Conservation (phyloP, 163 green algal genomes). For the Chlorella variabilis region DNA sequence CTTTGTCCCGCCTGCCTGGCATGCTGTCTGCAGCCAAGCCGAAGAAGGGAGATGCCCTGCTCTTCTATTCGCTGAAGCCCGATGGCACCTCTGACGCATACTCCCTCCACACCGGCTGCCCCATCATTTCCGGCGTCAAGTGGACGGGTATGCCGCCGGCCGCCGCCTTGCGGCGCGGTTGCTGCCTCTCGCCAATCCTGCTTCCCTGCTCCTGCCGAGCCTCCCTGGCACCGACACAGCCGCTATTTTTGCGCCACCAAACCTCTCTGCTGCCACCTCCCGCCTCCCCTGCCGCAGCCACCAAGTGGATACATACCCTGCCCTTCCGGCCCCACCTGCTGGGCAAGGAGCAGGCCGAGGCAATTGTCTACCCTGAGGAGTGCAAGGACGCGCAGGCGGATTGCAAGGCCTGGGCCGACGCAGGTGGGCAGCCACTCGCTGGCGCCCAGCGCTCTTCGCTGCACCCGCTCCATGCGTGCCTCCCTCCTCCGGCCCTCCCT, state of each 20-base stretch:
- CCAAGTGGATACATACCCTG: constrained; percentile 68
- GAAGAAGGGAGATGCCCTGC: constrained; percentile 70
- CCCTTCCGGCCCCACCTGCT: constrained; percentile 63
- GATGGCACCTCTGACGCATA: constrained; percentile 66
- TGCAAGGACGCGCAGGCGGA: constrained; percentile 52
- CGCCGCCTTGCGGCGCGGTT: too few relatives aligned
- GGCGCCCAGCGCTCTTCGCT: too few relatives aligned
- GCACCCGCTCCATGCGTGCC: too few relatives aligned
- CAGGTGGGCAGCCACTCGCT: not conserved
- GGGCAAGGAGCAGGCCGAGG: constrained; percentile 9
- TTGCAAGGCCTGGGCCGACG: constrained; percentile 55
- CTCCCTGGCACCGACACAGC: too few relatives aligned
- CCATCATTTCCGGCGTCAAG: constrained; percentile 52
- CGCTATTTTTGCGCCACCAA: too few relatives aligned
- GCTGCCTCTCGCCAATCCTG: too few relatives aligned
- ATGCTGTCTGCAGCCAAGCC: constrained; percentile 40
- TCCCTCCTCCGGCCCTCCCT: too few relatives aligned
- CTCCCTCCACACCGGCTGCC: constrained; percentile 85
- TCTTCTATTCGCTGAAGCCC: constrained; percentile 80
- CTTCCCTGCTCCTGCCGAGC: too few relatives aligned
- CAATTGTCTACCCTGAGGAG: constrained; percentile 46
- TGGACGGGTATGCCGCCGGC: constrained; percentile 16
- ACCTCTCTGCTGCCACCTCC: not conserved
- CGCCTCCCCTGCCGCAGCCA: constrained; percentile 56
- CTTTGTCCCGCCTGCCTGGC: not conserved